Conservation (phyloP, 2,329 filamentous ascomycete species). For the Blumeria graminis region DNA sequence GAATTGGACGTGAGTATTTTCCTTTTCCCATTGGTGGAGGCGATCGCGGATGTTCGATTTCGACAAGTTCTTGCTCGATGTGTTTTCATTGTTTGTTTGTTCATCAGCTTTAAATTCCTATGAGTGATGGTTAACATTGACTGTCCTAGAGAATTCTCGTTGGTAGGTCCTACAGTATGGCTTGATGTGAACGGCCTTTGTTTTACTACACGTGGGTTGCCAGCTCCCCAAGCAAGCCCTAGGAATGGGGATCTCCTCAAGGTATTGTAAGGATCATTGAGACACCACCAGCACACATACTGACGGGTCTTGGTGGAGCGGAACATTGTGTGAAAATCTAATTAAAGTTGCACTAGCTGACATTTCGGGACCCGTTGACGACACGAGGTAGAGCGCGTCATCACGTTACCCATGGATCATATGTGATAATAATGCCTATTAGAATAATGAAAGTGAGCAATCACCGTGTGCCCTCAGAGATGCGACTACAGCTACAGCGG, state of each 20-base stretch:
- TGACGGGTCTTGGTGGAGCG: slow-evolving; percentile 4
- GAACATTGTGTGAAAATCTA: slow-evolving; percentile 7
- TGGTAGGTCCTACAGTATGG: not conserved
- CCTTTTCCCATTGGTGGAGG: slow-evolving; percentile 20
- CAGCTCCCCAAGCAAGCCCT: not conserved
- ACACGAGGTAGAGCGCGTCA: too few species aligned
- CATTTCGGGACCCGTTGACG: too few species aligned
- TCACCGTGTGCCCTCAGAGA: too few species aligned
- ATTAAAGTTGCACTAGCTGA: not conserved
- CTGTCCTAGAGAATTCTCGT: not conserved
- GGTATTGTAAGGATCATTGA: slow-evolving; percentile 3
- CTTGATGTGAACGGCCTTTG: not conserved
- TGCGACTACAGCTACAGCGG: too few species aligned
- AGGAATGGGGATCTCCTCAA: not conserved
- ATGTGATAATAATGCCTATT: too few species aligned
- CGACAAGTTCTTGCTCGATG: not conserved
- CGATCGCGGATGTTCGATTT: slow-evolving; percentile 14
- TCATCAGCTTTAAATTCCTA: not conserved
- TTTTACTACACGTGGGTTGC: not conserved
- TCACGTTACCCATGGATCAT: too few species aligned
- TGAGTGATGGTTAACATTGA: not conserved
- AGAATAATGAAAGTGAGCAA: too few species aligned
- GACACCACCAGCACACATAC: slow-evolving; percentile 12
- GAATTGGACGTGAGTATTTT: slow-evolving; percentile 11
- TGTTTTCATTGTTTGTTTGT: not conserved